phyloP scores from a whole-genome alignment of 179 eudicot genomes.

The Drosera spatulata region DNA sequence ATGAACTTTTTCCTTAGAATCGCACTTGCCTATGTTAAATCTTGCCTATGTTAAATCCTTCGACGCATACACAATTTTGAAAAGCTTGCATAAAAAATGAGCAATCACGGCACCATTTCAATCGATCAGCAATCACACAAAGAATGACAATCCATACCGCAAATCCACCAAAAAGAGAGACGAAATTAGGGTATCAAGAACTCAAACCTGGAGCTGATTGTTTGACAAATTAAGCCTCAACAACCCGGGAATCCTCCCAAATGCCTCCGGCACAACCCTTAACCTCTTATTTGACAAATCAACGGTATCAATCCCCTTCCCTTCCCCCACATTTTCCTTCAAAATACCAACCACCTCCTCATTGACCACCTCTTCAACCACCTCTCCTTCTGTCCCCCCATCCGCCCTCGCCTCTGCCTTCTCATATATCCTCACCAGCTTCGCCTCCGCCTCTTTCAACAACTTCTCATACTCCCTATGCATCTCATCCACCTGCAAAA shows the following conservation, averaged over 20 bases:
- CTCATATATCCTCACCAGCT: constrained; percentile 60
- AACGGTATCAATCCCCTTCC: constrained; percentile 26
- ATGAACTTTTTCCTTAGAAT: too few species aligned
- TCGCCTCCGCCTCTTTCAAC: constrained; percentile 49
- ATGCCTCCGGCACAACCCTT: constrained; percentile 61
- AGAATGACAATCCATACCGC: too few species aligned
- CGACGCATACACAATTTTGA: too few species aligned
- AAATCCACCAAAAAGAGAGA: too few species aligned
- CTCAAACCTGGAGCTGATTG: constrained; percentile 67
- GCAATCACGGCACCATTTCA: too few species aligned
- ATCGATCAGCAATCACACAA: too few species aligned
- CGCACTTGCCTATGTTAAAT: too few species aligned
- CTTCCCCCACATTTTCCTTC: constrained; percentile 25
- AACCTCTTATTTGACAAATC: constrained; percentile 47
- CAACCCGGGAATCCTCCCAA: constrained; percentile 46
- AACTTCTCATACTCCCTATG: constrained; percentile 59
- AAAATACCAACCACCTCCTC: constrained; percentile 63
- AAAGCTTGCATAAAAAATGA: too few species aligned
- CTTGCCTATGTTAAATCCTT: too few species aligned
- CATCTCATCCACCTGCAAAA: constrained; percentile 65
- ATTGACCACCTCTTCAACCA: constrained; percentile 30
- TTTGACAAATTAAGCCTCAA: constrained; percentile 55
- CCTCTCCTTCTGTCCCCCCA: constrained; percentile 8
- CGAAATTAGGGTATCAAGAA: neutral
- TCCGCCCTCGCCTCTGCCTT: constrained; percentile 29